These are phyloP conservation scores for Pseudonitzschia multiseries DNA, from an alignment of 108 stramenopile genomes.

Conservation along the genomic window DNA sequence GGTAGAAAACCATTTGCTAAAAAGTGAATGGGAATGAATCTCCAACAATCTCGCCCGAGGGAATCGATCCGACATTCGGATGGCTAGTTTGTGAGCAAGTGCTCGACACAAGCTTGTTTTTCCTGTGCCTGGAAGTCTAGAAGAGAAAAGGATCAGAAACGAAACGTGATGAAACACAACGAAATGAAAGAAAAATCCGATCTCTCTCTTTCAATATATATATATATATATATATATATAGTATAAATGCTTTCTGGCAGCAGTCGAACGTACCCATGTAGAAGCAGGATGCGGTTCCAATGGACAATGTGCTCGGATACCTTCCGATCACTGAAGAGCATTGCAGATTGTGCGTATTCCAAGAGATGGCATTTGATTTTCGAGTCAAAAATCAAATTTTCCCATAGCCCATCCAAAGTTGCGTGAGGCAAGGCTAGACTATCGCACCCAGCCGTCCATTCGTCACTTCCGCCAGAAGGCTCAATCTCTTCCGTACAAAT, in stretches of 20 bases:
- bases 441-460: conserved; percentile 51
- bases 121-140: conserved; percentile 77
- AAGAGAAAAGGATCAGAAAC: conserved; percentile 34
- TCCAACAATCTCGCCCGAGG: conserved; percentile 63
- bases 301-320: conserved; percentile 54
- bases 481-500: conserved; percentile 41
- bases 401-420: conserved; percentile 45
- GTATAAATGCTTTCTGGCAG: not conserved
- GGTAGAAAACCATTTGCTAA: conserved; percentile 88
- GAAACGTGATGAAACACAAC: conserved; percentile 48
- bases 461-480: conserved; percentile 41
- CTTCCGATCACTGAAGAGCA: conserved; percentile 41
- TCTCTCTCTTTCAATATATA: no score
- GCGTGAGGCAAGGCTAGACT: conserved; percentile 48
- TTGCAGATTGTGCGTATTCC: conserved; percentile 44
- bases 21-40: conserved; percentile 83
- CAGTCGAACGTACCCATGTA: conserved; percentile 53
- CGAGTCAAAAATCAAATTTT: conserved; percentile 42
- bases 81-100: conserved; percentile 76
- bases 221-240: no score
- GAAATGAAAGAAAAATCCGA: not conserved
- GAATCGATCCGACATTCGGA: conserved; percentile 59
- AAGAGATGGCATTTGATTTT: conserved; percentile 34
- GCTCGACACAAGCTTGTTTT: conserved; percentile 81
- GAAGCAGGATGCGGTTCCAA: conserved; percentile 82